Conservation (phyloP, 106 monocot genomes). For the Dendrobium officinale region DNA sequence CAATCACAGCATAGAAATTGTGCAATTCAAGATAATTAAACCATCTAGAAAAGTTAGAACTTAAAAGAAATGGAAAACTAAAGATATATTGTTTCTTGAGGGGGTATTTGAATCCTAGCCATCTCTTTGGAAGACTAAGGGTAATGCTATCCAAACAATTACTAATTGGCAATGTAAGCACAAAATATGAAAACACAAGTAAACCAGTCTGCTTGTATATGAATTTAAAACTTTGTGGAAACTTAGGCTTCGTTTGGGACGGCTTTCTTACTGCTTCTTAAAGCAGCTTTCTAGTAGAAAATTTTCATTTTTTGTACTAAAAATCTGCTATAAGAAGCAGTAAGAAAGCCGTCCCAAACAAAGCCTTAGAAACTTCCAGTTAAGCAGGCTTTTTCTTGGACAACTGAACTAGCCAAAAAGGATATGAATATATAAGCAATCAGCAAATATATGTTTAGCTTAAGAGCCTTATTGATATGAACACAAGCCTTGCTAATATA, state of each 20-base stretch:
- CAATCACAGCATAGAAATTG: neutral
- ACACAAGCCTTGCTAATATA: neutral
- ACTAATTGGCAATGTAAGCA: neutral
- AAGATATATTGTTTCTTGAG: neutral
- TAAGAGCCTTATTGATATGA: neutral
- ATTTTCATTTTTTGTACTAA: no score
- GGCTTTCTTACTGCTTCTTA: no score
- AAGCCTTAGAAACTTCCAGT: no score
- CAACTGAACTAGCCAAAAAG: neutral
- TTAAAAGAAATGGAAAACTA: neutral
- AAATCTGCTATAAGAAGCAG: no score
- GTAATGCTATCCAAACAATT: neutral
- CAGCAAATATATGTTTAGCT: neutral
- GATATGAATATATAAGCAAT: neutral
- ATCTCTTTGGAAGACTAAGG: neutral
- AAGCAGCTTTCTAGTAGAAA: no score
- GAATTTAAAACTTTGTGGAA: neutral
- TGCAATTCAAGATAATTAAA: constrained; percentile 2
- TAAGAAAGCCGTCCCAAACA: no score
- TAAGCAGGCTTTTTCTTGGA: neutral
- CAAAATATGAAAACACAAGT: neutral
- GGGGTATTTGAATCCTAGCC: neutral
- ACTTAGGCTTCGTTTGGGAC: neutral
- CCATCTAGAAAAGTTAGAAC: neutral
- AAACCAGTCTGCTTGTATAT: neutral